Conservation (phyloP, 176 grass and related monocot genomes). For the Musa beccarii region DNA sequence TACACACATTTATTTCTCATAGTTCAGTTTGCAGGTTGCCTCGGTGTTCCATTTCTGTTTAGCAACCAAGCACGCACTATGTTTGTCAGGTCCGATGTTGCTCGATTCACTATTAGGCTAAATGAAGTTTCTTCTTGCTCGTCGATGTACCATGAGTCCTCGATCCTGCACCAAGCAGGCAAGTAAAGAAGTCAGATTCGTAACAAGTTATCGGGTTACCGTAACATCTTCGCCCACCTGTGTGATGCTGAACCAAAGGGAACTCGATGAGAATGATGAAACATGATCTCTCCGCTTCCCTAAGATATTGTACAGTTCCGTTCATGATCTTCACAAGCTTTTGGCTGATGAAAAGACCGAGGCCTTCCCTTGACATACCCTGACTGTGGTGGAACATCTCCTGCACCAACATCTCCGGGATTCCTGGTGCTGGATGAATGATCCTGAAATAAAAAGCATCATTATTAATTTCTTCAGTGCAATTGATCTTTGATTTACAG, state of each 20-base stretch:
- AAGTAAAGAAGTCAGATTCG: not conserved
- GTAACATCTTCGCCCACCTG: constrained; percentile 24
- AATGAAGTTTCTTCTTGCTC: not conserved
- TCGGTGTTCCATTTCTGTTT: no score
- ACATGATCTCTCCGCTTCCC: constrained; percentile 65
- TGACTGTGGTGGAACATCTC: constrained; percentile 82
- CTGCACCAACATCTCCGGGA: constrained; percentile 71
- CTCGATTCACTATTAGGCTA: not conserved
- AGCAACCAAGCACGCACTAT: not conserved
- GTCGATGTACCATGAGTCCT: not conserved
- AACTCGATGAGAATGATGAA: constrained; percentile 84
- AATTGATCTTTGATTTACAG: no score
- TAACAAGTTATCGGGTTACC: not conserved
- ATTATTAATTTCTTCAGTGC: no score
- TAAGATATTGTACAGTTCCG: constrained; percentile 74
- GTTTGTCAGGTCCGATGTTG: not conserved
- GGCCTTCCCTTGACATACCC: constrained; percentile 59
- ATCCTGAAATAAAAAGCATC: constrained; percentile 36
- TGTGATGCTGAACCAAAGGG: constrained; percentile 40
- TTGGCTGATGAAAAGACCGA: constrained; percentile 80
- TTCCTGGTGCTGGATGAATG: constrained; percentile 70
- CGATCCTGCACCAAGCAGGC: not conserved
- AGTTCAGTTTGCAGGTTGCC: not conserved
- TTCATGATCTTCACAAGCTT: constrained; percentile 87
- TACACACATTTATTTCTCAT: not conserved